phyloP scores from a whole-genome alignment of 148 eudicot species.

The Chenopodium album region DNA sequence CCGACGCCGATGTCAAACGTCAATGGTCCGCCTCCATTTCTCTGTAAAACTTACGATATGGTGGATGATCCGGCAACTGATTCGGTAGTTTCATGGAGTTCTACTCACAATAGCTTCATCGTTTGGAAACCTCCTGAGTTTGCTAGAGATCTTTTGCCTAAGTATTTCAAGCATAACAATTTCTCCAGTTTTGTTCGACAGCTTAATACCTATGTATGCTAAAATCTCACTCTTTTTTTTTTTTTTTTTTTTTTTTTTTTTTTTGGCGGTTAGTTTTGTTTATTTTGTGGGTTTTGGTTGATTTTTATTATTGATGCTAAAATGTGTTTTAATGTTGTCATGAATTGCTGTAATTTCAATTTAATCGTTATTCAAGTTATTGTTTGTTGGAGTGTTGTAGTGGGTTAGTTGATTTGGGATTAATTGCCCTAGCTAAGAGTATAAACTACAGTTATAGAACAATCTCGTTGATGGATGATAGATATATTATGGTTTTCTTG shows the following conservation, averaged over 20 bases:
- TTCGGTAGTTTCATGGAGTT: slow-evolving; percentile 74
- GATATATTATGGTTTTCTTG: too few relatives aligned
- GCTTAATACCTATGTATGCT: slow-evolving; percentile 74
- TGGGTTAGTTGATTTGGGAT: neutral
- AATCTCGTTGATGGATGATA: neutral
- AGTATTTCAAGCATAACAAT: slow-evolving; percentile 86
- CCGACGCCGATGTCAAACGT: slow-evolving; percentile 45
- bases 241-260: neutral
- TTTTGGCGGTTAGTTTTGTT: neutral
- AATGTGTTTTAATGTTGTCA: neutral
- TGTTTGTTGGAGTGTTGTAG: neutral
- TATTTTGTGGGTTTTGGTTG: neutral
- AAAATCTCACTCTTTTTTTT: neutral
- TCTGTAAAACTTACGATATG: slow-evolving; percentile 73
- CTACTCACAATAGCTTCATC: slow-evolving; percentile 70
- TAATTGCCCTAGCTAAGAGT: neutral
- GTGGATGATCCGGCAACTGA: slow-evolving; percentile 69
- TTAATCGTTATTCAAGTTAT: neutral
- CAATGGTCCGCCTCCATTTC: slow-evolving; percentile 67
- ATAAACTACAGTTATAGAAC: neutral
- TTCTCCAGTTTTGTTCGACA: slow-evolving; percentile 92
- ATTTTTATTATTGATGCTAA: neutral
- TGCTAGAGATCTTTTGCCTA: slow-evolving; percentile 67
- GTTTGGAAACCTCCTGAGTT: slow-evolving; percentile 94
- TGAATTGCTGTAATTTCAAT: neutral